phyloP scores from a whole-genome alignment of 768 basidiomycete genomes.

The Asterophora parasitica region DNA sequence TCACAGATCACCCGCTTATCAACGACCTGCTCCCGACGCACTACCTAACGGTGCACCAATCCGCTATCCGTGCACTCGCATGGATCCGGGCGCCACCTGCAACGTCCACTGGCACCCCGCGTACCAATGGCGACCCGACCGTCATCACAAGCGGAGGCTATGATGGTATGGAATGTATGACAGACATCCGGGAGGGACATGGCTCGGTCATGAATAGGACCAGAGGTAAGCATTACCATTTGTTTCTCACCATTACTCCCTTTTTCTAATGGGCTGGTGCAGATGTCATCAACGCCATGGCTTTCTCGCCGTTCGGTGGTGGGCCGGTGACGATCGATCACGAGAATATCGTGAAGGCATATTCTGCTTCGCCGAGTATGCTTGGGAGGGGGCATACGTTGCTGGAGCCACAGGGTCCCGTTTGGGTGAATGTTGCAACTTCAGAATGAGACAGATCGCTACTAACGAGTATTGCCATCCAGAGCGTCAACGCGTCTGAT shows the following conservation, averaged over 20 bases:
- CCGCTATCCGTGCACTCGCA: slow-evolving; percentile 67
- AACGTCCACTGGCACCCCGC: slow-evolving; percentile 40
- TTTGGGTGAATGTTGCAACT: slow-evolving; percentile 58
- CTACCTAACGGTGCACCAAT: slow-evolving; percentile 72
- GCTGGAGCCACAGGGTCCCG: slow-evolving; percentile 71
- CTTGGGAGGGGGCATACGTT: slow-evolving; percentile 69
- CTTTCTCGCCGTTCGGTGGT: slow-evolving; percentile 64
- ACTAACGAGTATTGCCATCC: slow-evolving; percentile 1
- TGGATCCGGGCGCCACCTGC: slow-evolving; percentile 71
- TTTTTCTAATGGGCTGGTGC: not conserved
- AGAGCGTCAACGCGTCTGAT: slow-evolving; percentile 76
- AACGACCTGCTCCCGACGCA: slow-evolving; percentile 59
- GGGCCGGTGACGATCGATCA: slow-evolving; percentile 77
- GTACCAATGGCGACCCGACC: slow-evolving; percentile 55
- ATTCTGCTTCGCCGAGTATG: slow-evolving; percentile 67
- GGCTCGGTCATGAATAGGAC: slow-evolving; percentile 73
- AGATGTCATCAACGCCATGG: slow-evolving; percentile 71
- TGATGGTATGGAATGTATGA: slow-evolving; percentile 72
- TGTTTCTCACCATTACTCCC: not conserved
- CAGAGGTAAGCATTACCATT: slow-evolving; percentile 43
- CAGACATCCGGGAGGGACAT: slow-evolving; percentile 69
- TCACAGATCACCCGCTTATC: slow-evolving; percentile 25
- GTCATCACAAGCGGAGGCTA: slow-evolving; percentile 75
- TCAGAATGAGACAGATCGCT: not conserved
- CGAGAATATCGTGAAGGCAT: slow-evolving; percentile 75